phyloP scores from a whole-genome alignment of 2,329 filamentous ascomycete genomes.

The Polychaeton citri region DNA sequence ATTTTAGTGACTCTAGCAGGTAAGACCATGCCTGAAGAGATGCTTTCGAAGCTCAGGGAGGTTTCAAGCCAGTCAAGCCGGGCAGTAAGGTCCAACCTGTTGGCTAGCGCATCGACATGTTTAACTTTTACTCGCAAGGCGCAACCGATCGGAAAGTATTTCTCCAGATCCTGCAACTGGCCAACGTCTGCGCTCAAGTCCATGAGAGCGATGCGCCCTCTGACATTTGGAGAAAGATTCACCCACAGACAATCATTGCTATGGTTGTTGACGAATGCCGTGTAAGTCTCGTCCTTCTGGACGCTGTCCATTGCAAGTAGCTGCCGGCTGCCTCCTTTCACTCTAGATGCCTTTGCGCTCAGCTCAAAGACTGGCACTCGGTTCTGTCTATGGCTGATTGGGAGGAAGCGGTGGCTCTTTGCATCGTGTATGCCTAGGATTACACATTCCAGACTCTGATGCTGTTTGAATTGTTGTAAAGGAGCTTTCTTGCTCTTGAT shows the following conservation, averaged over 20 bases:
- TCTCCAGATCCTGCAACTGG: constrained; percentile 58
- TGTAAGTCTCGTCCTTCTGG: constrained; percentile 53
- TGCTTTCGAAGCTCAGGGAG: constrained; percentile 52
- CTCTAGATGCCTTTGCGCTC: constrained; percentile 51
- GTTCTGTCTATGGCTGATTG: constrained; percentile 71
- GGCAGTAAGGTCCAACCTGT: constrained; percentile 61
- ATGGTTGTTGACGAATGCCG: constrained; percentile 88
- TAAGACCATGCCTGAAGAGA: constrained; percentile 69
- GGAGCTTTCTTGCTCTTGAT: constrained; percentile 73
- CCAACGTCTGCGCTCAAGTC: constrained; percentile 82
- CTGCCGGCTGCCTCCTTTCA: constrained; percentile 36
- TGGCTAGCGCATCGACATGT: constrained; percentile 56
- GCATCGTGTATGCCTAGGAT: constrained; percentile 83
- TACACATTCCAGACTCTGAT: constrained; percentile 59
- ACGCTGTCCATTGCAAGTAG: constrained; percentile 61
- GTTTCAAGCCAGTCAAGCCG: constrained; percentile 30
- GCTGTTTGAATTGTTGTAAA: constrained; percentile 56
- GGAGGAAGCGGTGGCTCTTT: constrained; percentile 78
- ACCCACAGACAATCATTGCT: constrained; percentile 73
- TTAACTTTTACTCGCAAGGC: constrained; percentile 71
- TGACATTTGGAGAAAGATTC: constrained; percentile 75
- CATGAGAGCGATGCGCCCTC: constrained; percentile 68
- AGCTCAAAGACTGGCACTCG: constrained; percentile 75
- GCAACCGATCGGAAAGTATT: constrained; percentile 80
- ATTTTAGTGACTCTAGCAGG: constrained; percentile 75